These are phyloP conservation scores for Elaphomyces granulatus DNA, from an alignment of 495 filamentous ascomycete genomes.

Conservation along the genomic window DNA sequence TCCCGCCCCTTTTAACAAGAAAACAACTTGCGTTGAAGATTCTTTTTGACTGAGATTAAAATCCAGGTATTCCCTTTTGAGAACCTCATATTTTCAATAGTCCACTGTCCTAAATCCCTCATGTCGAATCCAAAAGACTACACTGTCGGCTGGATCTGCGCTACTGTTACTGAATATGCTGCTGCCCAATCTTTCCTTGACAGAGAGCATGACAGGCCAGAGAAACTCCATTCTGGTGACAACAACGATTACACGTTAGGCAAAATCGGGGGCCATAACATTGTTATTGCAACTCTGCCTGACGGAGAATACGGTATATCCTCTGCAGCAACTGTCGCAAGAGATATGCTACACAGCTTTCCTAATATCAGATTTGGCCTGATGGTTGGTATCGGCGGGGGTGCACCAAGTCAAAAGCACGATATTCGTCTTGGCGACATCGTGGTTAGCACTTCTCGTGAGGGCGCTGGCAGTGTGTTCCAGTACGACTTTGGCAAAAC, in stretches of 20 bases:
- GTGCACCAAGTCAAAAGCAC: constrained; percentile 11
- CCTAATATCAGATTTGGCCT: constrained; percentile 25
- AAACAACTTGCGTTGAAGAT: no score
- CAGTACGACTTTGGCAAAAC: constrained; percentile 8
- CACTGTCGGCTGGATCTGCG: constrained; percentile 9
- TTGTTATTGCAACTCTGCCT: constrained; percentile 7
- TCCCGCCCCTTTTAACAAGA: no score
- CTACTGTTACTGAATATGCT: constrained; percentile 3
- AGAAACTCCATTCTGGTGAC: constrained; percentile 3
- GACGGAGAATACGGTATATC: constrained; percentile 3
- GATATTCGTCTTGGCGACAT: constrained; percentile 9
- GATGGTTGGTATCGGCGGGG: constrained; percentile 35
- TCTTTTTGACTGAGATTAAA: no score
- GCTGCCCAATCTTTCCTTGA: constrained; percentile 7
- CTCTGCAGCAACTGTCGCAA: constrained; percentile 2
- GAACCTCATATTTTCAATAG: no score
- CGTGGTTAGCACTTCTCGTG: constrained; percentile 6
- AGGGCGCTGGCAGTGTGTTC: constrained; percentile 6
- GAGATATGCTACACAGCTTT: constrained; percentile 18
- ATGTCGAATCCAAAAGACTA: no score
- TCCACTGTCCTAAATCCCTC: no score
- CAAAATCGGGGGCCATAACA: constrained; percentile 5
- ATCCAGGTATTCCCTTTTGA: no score
- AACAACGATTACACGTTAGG: constrained; percentile 5
- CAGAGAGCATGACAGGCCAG: constrained; percentile 5